Evolutionary conservation across 768 basidiomycete genomes (phyloP).

Genomic region (Clavulina sp.): DNA sequence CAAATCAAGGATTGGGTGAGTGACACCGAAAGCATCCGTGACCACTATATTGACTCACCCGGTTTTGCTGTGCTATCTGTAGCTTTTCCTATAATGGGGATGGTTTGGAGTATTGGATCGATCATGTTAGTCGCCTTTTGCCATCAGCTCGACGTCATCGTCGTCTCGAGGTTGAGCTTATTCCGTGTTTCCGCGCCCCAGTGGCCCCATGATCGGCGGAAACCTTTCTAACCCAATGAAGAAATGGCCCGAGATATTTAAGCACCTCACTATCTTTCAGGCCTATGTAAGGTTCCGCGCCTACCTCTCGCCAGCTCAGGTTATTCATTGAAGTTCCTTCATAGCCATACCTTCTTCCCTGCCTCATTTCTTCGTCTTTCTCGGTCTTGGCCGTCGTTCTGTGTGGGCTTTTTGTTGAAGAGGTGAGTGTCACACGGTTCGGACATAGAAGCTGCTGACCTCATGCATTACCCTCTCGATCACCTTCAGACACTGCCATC

Average conservation of each 20-base stretch:
- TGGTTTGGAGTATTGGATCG: slow-evolving; percentile 6
- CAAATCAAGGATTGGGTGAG: slow-evolving; percentile 8
- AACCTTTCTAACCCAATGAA: slow-evolving; percentile 7
- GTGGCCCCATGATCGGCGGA: slow-evolving; percentile 7
- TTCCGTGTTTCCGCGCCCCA: neutral
- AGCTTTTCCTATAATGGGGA: slow-evolving; percentile 9
- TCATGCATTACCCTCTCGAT: neutral
- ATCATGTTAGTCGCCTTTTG: slow-evolving; percentile 3
- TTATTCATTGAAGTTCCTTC: neutral
- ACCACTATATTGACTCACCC: too few species aligned
- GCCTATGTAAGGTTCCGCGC: slow-evolving; percentile 1
- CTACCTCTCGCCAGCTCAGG: neutral
- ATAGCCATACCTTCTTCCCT: slow-evolving; percentile 8
- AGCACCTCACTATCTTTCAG: neutral
- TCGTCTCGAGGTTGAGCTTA: neutral
- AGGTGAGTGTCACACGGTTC: neutral
- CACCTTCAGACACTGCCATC: neutral
- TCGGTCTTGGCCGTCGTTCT: slow-evolving; percentile 2
- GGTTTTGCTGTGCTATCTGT: neutral
- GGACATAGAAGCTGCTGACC: neutral
- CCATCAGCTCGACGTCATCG: too few species aligned
- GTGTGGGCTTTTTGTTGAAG: slow-evolving; percentile 2
- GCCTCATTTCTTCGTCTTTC: slow-evolving; percentile 2
- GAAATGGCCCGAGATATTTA: slow-evolving; percentile 7
- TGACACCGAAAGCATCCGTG: neutral